Evolutionary conservation across 148 eudicot species (phyloP), one percentile per base, ranked within the genome.

Genomic region (Nepenthes mirabilis): DNA sequence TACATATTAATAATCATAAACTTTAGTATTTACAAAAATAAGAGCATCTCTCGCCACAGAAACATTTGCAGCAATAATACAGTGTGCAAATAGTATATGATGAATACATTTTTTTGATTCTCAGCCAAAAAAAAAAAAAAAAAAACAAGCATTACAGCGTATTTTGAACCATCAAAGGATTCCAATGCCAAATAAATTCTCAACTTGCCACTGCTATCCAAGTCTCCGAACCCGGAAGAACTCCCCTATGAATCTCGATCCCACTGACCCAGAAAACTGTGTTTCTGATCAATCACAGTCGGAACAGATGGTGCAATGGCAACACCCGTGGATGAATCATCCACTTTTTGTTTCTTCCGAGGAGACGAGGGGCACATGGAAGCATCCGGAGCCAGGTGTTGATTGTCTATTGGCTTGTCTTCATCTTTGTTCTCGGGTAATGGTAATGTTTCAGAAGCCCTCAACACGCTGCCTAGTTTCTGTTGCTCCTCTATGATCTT

Each of bases 401-500:
- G 66, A 64, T 78, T 77, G 33, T 72, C 43, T 1, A 62, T 60
- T 36, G 77, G 69, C 36, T 69, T 77, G 9, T 75, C 50, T 7
- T 67, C 70, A 1, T 77, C 67, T 40, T 62, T 64, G 9, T 68
- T 65, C 56, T 61, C 69, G 33, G 71, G 52, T 45, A 45, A 65
- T 32, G 75, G 81, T 14, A 61, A 52, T 56, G 72, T 56, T 37
- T 72, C 90, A 0, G 86, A 69, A 59, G 65, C 67, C 58, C 57
- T 74, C 37, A 81, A 62, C 52, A 62, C 62, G 64, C 73, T 70
- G 13, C 82, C 80, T 47, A 81, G 66, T 50, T 74, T 84, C 67
- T 86, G 86, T 61, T 90, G 97, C 65, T 90, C 97, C 64, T 90
- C 95, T 34, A 90, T 83, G 33, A 90, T 90, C 72, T 90, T 90